Conservation (phyloP, 192 early-diverging fungal species). For the Physocladia obscura region DNA sequence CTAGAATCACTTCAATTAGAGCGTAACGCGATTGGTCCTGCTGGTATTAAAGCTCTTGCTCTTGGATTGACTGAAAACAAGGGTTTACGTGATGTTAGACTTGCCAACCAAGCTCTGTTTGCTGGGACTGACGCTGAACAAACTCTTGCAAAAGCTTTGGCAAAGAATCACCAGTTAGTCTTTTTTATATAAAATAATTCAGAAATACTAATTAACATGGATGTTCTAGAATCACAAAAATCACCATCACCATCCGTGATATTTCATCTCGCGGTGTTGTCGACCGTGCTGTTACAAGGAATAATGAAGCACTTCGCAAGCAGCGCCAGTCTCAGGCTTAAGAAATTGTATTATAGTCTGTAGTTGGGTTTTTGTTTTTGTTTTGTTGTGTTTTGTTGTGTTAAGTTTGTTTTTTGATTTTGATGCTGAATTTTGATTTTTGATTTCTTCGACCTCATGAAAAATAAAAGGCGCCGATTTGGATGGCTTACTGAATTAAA, state of each 20-base stretch:
- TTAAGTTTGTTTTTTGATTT: too few species aligned
- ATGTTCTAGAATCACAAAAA: background rate
- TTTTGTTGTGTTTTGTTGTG: background rate
- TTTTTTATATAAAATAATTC: too few species aligned
- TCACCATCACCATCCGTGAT: constrained; percentile 27
- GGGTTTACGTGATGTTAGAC: constrained; percentile 12
- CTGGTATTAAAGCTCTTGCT: constrained; percentile 31
- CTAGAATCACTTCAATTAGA: constrained; percentile 29
- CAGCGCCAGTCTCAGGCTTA: background rate
- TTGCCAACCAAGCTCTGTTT: constrained; percentile 13
- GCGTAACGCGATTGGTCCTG: constrained; percentile 25
- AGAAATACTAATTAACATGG: background rate
- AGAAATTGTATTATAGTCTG: background rate
- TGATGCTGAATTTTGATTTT: too few species aligned
- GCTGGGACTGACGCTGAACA: constrained; percentile 8
- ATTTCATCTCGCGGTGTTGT: constrained; percentile 20
- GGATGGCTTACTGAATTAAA: too few species aligned
- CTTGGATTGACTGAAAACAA: constrained; percentile 22
- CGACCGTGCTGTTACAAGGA: constrained; percentile 32
- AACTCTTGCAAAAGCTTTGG: background rate
- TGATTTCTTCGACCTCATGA: too few species aligned
- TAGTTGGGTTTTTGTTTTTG: background rate
- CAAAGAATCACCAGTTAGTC: background rate
- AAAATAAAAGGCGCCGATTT: too few species aligned
- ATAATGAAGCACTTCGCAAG: constrained; percentile 15